phyloP scores from a whole-genome alignment of 31 red algal species.

The Asparagopsis taxiformis region DNA sequence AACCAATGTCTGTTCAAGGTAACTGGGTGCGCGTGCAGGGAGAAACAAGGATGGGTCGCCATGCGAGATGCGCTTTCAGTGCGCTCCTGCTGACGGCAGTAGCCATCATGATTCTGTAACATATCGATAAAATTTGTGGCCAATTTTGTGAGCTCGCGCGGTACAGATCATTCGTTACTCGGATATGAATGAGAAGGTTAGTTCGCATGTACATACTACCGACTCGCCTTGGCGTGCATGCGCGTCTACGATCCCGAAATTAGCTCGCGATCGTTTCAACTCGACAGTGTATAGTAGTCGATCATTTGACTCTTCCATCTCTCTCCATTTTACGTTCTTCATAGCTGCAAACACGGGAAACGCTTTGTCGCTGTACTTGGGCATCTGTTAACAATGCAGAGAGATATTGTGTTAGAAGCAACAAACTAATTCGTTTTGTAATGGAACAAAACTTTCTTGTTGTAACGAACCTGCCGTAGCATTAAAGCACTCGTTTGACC shows the following conservation, averaged over 20 bases:
- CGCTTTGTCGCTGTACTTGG: slow-evolving; percentile 11
- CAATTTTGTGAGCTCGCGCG: too few relatives aligned
- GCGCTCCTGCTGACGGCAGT: too few relatives aligned
- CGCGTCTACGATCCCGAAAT: slow-evolving; percentile 46
- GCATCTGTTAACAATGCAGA: slow-evolving; percentile 22
- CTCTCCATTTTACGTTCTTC: slow-evolving; percentile 31
- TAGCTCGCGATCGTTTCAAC: slow-evolving; percentile 7
- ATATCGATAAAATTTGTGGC: too few relatives aligned
- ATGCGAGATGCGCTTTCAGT: too few relatives aligned
- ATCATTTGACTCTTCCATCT: not conserved
- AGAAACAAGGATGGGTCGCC: too few relatives aligned
- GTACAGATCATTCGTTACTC: too few relatives aligned
- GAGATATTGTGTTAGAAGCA: not conserved
- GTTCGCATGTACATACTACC: slow-evolving; percentile 25
- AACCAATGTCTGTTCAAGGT: too few relatives aligned
- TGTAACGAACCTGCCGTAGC: slow-evolving; percentile 29
- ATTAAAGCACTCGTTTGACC: slow-evolving; percentile 56
- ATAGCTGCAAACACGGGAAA: slow-evolving; percentile 53
- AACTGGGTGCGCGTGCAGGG: too few relatives aligned
- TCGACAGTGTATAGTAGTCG: slow-evolving; percentile 23
- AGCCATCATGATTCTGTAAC: too few relatives aligned
- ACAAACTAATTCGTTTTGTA: not conserved
- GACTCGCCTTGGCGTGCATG: slow-evolving; percentile 6
- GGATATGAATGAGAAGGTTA: slow-evolving; percentile 53
- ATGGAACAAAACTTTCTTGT: not conserved